phyloP scores from a whole-genome alignment of 495 filamentous ascomycete genomes.

The Massariosphaeria phaeospora region DNA sequence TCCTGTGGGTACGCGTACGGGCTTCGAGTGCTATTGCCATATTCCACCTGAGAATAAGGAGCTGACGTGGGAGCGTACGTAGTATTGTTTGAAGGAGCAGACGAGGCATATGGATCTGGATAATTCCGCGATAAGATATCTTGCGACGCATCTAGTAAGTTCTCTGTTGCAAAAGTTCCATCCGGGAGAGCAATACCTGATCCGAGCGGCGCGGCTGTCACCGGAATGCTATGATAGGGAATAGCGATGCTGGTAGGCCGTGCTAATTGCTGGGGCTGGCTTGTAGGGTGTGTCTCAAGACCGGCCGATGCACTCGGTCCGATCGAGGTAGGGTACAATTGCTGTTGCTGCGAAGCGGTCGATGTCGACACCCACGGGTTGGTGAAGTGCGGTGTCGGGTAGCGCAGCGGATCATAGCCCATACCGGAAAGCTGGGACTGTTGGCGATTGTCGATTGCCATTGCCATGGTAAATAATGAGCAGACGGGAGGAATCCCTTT shows the following conservation, averaged over 20 bases:
- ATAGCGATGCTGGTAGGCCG: conserved; percentile 63
- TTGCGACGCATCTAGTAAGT: conserved; percentile 69
- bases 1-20: conserved; percentile 57
- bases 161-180: conserved; percentile 57
- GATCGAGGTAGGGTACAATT: conserved; percentile 55
- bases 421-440: conserved; percentile 68
- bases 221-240: conserved; percentile 67
- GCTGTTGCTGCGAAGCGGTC: conserved; percentile 52
- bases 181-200: conserved; percentile 67
- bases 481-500: conserved; percentile 15
- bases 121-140: conserved; percentile 55
- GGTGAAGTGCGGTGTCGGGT: conserved; percentile 78
- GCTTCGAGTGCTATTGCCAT: conserved; percentile 53
- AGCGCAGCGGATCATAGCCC: conserved; percentile 74
- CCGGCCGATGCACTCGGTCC: conserved; percentile 49
- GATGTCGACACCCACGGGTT: conserved; percentile 75
- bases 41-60: conserved; percentile 60
- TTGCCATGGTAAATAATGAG: conserved; percentile 65
- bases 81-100: conserved; percentile 56
- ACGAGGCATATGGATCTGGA: conserved; percentile 29
- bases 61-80: conserved; percentile 64
- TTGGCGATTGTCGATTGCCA: conserved; percentile 77
- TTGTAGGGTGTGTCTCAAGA: conserved; percentile 37
- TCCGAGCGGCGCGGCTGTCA: conserved; percentile 63
- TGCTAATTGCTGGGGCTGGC: conserved; percentile 51